Evolutionary conservation across 108 stramenopile genomes (phyloP).

Genomic region (Schizochytrium sp.): DNA sequence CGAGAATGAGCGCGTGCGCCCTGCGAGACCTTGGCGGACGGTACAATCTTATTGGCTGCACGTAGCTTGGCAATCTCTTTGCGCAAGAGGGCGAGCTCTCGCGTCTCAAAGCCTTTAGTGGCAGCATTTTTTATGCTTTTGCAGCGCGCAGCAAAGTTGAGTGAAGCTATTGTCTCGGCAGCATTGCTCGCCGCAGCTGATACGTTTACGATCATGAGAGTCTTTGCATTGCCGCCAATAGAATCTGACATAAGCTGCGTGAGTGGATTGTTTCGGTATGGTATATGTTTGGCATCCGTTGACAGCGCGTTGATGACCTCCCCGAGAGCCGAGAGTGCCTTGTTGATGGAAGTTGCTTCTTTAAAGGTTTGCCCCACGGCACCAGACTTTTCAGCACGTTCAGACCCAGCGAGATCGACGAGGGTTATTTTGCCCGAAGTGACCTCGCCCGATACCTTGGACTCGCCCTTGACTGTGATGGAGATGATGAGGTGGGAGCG

Average conservation of each 20-base stretch:
- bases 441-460: background rate
- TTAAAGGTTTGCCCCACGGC: background rate
- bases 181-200: conserved; percentile 30
- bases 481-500: conserved; percentile 20
- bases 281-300: conserved; percentile 16
- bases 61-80: conserved; percentile 30
- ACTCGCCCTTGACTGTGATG: conserved; percentile 19
- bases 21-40: too few species aligned
- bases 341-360: conserved; percentile 24
- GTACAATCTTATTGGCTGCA: background rate
- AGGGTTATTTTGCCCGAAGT: conserved; percentile 24
- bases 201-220: conserved; percentile 32
- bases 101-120: conserved; percentile 4
- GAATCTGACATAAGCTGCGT: conserved; percentile 41
- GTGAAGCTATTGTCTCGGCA: conserved; percentile 13
- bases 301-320: conserved; percentile 34
- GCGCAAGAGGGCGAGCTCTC: conserved; percentile 18
- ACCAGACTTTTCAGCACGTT: conserved; percentile 15
- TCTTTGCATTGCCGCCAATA: conserved; percentile 37
- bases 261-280: conserved; percentile 37
- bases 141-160: conserved; percentile 32
- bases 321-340: conserved; percentile 15
- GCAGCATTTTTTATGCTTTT: conserved; percentile 23
- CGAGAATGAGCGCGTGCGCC: too few species aligned
- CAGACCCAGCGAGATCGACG: conserved; percentile 29